A percentile compares a stretch with the other conserved stretches of the same genome.
phyloP scores from a whole-genome alignment of 1,139 yeast genomes.

The Nadsonia starkeyi-henricii region DNA sequence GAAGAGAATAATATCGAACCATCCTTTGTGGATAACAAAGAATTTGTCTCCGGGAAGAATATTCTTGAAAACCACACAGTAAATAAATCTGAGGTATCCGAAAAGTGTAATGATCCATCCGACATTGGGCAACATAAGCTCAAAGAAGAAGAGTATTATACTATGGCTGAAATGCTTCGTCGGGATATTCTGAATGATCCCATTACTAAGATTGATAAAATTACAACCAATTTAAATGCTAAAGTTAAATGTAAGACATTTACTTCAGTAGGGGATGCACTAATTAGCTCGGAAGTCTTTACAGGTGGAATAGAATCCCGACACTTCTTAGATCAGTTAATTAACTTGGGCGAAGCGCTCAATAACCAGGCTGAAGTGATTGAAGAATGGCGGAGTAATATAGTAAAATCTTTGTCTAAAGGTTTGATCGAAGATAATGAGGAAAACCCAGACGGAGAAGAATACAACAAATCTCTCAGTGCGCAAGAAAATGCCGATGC shows the following conservation, averaged over 20 bases:
- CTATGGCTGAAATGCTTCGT: slow-evolving; percentile 50
- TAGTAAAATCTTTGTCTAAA: slow-evolving; percentile 33
- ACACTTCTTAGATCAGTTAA: slow-evolving; percentile 12
- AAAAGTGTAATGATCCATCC: slow-evolving; percentile 9
- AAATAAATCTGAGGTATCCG: background rate
- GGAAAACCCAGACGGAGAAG: slow-evolving; percentile 53
- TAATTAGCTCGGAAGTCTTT: slow-evolving; percentile 15
- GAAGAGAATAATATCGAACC: background rate
- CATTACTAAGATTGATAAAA: slow-evolving; percentile 21
- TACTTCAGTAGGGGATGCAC: slow-evolving; percentile 15
- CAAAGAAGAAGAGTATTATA: slow-evolving; percentile 37
- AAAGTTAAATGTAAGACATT: slow-evolving; percentile 12
- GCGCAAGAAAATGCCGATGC: slow-evolving; percentile 61
- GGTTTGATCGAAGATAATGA: slow-evolving; percentile 29
- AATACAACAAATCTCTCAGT: slow-evolving; percentile 57
- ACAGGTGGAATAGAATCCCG: slow-evolving; percentile 16
- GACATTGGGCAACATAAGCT: slow-evolving; percentile 19
- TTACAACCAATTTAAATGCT: slow-evolving; percentile 12
- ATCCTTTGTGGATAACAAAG: background rate
- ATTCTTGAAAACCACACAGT: background rate
- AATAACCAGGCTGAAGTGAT: slow-evolving; percentile 45
- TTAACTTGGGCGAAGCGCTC: slow-evolving; percentile 24
- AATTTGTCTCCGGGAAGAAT: slow-evolving; percentile 10
- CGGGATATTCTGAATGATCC: slow-evolving; percentile 37
- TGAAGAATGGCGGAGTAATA: slow-evolving; percentile 38